Conservation (phyloP, 352 stramenopile genomes). For the Phytophthora agathidicida region DNA sequence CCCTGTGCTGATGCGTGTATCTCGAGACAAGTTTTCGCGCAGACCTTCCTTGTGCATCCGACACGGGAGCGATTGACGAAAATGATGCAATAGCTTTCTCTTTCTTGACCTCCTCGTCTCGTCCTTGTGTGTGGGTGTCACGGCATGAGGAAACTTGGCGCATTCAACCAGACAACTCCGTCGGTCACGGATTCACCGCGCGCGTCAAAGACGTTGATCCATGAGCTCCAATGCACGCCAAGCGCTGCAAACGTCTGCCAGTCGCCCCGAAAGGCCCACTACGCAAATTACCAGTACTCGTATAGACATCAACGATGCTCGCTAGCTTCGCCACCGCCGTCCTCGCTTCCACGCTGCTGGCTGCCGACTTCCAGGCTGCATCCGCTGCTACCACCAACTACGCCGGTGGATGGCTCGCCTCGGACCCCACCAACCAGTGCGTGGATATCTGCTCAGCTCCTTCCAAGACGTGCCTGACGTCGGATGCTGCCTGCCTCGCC, state of each 20-base stretch:
- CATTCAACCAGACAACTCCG: constrained; percentile 18
- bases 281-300: constrained; percentile 23
- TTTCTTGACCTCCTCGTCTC: not conserved
- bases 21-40: constrained; percentile 14
- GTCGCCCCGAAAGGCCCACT: constrained; percentile 11
- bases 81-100: constrained; percentile 10
- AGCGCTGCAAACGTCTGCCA: not conserved
- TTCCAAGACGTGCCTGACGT: constrained; percentile 59
- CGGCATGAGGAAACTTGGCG: constrained; percentile 8
- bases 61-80: constrained; percentile 17
- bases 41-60: not conserved
- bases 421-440: constrained; percentile 54
- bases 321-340: constrained; percentile 20
- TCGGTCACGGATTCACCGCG: constrained; percentile 19
- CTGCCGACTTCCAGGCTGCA: constrained; percentile 26
- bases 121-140: constrained; percentile 25
- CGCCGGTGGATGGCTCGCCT: constrained; percentile 53
- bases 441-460: constrained; percentile 80
- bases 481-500: constrained; percentile 49
- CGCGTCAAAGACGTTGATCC: constrained; percentile 7
- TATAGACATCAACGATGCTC: constrained; percentile 14
- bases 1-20: not conserved
- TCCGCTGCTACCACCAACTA: constrained; percentile 53
- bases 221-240: constrained; percentile 8
- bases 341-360: constrained; percentile 36